These are phyloP conservation scores for Debaryomyces udenii DNA, from an alignment of 1,139 yeast genomes.

Conservation along the genomic window DNA sequence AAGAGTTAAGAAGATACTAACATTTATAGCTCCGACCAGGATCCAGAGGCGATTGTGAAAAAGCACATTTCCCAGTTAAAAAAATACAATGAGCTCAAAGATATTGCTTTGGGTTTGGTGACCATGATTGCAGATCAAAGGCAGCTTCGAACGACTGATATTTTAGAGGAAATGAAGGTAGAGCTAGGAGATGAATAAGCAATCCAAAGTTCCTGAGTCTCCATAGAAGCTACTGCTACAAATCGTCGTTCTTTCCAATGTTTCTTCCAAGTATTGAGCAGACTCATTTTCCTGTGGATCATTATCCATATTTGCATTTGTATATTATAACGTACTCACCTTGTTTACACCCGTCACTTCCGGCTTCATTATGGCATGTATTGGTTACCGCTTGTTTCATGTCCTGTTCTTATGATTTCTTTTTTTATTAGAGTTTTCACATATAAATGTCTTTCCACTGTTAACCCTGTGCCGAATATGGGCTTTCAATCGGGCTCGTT, in stretches of 20 bases:
- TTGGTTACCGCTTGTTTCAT: too few species aligned
- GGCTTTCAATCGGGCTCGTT: too few species aligned
- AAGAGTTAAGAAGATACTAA: conserved; percentile 11
- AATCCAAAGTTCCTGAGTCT: too few species aligned
- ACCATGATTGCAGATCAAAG: conserved; percentile 55
- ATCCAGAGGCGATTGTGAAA: conserved; percentile 41
- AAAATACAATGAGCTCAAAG: conserved; percentile 53
- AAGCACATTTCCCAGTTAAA: conserved; percentile 47
- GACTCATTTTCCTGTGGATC: not conserved
- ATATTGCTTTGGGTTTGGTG: conserved; percentile 51
- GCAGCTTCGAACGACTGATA: conserved; percentile 42
- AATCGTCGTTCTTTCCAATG: too few species aligned
- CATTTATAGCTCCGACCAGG: conserved; percentile 22
- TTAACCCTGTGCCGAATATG: too few species aligned
- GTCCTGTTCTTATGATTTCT: too few species aligned
- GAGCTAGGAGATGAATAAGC: conserved; percentile 21
- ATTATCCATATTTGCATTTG: not conserved
- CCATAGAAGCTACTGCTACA: too few species aligned
- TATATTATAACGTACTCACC: not conserved
- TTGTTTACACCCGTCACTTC: too few species aligned
- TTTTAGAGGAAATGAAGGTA: conserved; percentile 38
- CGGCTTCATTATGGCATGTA: too few species aligned
- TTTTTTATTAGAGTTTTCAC: too few species aligned
- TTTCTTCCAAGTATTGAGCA: not conserved
- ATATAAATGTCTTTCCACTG: too few species aligned